phyloP scores from a whole-genome alignment of 805 yeast genomes.

The Yarrowia bubula region DNA sequence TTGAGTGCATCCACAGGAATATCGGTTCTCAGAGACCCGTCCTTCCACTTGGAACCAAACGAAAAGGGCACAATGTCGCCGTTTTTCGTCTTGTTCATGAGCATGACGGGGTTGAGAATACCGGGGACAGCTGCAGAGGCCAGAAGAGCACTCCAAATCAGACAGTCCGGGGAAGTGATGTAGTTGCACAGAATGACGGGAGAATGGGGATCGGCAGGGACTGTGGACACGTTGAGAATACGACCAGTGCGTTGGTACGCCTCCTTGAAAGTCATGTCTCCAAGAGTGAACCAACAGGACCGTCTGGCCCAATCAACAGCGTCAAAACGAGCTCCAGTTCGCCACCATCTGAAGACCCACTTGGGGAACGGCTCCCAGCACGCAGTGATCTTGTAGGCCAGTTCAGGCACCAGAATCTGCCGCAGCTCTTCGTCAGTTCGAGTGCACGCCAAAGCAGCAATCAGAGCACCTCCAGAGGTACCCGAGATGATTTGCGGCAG shows the following conservation, averaged over 20 bases:
- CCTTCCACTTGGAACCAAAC: constrained; percentile 73
- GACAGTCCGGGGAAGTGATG: constrained; percentile 74
- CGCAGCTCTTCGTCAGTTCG: constrained; percentile 65
- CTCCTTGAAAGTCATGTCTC: constrained; percentile 70
- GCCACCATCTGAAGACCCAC: constrained; percentile 65
- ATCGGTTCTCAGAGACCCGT: constrained; percentile 76
- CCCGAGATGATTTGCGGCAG: constrained; percentile 72
- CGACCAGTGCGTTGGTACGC: constrained; percentile 68
- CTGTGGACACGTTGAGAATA: constrained; percentile 68
- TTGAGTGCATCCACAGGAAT: constrained; percentile 72
- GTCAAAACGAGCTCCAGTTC: constrained; percentile 77
- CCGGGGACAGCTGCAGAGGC: constrained; percentile 87
- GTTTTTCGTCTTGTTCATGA: constrained; percentile 60
- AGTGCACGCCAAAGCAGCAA: constrained; percentile 70
- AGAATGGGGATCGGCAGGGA: constrained; percentile 78
- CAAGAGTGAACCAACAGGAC: constrained; percentile 65
- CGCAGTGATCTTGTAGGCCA: constrained; percentile 64
- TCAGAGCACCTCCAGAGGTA: constrained; percentile 77
- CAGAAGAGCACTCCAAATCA: constrained; percentile 73
- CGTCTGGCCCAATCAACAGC: constrained; percentile 71
- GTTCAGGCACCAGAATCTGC: constrained; percentile 54
- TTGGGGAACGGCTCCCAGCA: constrained; percentile 61
- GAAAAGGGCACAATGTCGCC: constrained; percentile 60
- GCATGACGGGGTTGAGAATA: constrained; percentile 70
- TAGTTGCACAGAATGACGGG: constrained; percentile 77